A percentile compares a stretch with the other conserved stretches of the same genome.
Conservation (phyloP, 2,329 filamentous ascomycete species). For the Ophiocordyceps sinensis region DNA sequence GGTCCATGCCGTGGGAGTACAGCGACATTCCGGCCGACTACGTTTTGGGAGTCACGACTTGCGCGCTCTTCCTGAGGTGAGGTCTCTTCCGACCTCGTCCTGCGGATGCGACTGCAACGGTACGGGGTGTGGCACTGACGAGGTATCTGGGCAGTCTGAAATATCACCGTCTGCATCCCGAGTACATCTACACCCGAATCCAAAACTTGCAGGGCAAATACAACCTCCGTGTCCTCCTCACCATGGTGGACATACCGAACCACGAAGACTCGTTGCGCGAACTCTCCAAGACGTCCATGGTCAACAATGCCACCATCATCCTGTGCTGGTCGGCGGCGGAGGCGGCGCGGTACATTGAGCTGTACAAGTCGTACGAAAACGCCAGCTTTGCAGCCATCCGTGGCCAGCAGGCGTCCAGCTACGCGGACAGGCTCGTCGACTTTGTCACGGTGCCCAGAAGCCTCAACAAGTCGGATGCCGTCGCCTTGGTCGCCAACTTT, state of each 20-base stretch:
- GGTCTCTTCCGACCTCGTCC: background rate
- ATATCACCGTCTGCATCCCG: constrained; percentile 91
- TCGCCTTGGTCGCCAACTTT: constrained; percentile 81
- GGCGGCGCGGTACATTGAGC: constrained; percentile 81
- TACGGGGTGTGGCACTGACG: background rate
- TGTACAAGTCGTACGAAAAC: constrained; percentile 91
- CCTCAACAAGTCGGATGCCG: constrained; percentile 89
- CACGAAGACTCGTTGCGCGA: constrained; percentile 85
- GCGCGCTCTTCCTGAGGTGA: constrained; percentile 70
- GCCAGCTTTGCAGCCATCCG: constrained; percentile 68
- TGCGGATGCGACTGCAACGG: background rate
- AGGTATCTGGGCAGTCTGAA: constrained; percentile 49
- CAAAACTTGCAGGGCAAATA: constrained; percentile 74
- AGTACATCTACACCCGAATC: constrained; percentile 94
- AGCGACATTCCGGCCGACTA: constrained; percentile 95
- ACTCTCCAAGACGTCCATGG: constrained; percentile 77
- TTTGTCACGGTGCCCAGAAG: constrained; percentile 83
- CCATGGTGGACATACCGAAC: constrained; percentile 89
- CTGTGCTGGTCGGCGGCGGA: constrained; percentile 92
- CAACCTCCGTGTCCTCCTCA: constrained; percentile 69
- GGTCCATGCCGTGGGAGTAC: constrained; percentile 85
- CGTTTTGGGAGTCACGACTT: constrained; percentile 73
- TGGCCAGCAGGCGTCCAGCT: constrained; percentile 69
- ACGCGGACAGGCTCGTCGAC: constrained; percentile 76
- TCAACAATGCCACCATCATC: constrained; percentile 86